Conservation (phyloP, 75 land plant genomes). For the Sequoia sempervirens region DNA sequence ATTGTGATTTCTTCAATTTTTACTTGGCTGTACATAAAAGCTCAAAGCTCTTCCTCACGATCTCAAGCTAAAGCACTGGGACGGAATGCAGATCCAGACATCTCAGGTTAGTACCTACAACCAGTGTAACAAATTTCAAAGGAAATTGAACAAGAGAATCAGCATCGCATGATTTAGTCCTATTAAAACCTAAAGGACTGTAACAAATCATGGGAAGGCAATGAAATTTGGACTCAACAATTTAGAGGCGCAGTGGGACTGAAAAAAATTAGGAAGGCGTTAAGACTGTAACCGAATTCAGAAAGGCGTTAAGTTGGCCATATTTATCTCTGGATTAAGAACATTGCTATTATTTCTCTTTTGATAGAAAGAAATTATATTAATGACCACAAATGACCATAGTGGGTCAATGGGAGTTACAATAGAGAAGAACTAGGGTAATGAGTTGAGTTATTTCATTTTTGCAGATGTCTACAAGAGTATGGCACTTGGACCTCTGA, state of each 20-base stretch:
- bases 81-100: neutral
- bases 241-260: no score
- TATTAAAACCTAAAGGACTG: neutral
- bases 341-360: neutral
- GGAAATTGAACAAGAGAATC: neutral
- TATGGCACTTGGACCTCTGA: constrained; percentile 23
- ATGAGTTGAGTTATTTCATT: neutral
- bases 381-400: neutral
- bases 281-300: neutral
- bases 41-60: neutral
- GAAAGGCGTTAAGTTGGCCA: neutral
- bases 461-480: constrained; percentile 29
- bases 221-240: neutral
- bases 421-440: neutral
- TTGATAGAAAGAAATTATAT: neutral
- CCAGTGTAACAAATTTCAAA: neutral
- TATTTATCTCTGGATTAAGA: neutral
- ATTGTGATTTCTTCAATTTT: constrained; percentile 8
- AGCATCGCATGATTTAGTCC: neutral
- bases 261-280: neutral
- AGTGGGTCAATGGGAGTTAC: neutral
- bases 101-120: constrained; percentile 4
- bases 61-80: neutral
- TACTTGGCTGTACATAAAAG: constrained; percentile 2
- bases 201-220: neutral